A percentile compares a stretch with the other conserved stretches of the same genome.
These are phyloP conservation scores for Hypholoma sublateritium DNA, from an alignment of 768 basidiomycete genomes.

Conservation along the genomic window DNA sequence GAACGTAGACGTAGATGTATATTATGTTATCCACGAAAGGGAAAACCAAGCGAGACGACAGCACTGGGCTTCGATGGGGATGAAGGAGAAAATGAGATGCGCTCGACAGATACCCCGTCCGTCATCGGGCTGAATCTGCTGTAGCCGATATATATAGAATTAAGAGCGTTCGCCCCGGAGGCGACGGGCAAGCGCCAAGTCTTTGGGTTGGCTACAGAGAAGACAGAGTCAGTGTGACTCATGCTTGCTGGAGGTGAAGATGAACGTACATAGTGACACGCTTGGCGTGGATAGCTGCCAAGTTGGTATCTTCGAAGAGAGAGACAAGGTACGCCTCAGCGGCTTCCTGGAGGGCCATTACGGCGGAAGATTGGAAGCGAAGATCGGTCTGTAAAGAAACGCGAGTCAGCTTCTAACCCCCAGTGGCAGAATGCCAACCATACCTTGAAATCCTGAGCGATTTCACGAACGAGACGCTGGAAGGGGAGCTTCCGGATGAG, in stretches of 20 bases:
- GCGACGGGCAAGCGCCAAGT: conserved; percentile 83
- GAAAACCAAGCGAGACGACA: background rate
- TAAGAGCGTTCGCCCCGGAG: conserved; percentile 85
- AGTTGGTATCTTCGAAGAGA: conserved; percentile 86
- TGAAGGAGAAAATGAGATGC: background rate
- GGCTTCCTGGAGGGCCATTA: conserved; percentile 92
- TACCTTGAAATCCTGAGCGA: conserved; percentile 95
- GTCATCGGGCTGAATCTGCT: background rate
- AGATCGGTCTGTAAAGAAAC: conserved; percentile 71
- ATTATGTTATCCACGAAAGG: background rate
- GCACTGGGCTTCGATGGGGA: too few species aligned
- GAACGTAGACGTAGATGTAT: conserved; percentile 3
- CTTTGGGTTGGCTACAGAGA: conserved; percentile 73
- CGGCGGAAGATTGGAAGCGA: conserved; percentile 94
- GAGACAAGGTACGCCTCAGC: conserved; percentile 89
- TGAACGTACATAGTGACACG: conserved; percentile 39
- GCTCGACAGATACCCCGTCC: background rate
- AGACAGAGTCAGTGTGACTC: conserved; percentile 3
- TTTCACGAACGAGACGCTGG: conserved; percentile 97
- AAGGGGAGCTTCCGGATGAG: conserved; percentile 99
- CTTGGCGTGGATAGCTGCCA: conserved; percentile 90
- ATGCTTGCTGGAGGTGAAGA: background rate
- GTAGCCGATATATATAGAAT: conserved; percentile 13
- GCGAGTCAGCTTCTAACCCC: conserved; percentile 4
- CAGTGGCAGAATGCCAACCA: conserved; percentile 3